Percentiles rank a stretch among this genome's conserved stretches.
Evolutionary conservation across 2,329 filamentous ascomycete genomes (phyloP).

Genomic region (Alternaria tenuissima): DNA sequence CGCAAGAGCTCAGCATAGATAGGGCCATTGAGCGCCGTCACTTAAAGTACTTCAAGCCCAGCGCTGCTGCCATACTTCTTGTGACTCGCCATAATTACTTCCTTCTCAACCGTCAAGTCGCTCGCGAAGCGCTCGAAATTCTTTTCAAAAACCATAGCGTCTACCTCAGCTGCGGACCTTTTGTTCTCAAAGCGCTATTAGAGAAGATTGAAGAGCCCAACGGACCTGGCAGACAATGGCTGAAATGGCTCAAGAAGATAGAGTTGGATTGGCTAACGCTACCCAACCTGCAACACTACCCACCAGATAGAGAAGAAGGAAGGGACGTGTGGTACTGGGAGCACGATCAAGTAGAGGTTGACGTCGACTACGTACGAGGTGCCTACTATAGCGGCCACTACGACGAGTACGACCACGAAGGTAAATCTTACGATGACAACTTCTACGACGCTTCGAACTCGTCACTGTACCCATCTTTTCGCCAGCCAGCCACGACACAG

Average conservation of each 20-base stretch:
- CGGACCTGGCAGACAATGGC: conserved; percentile 37
- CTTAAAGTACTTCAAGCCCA: conserved; percentile 44
- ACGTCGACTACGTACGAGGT: conserved; percentile 42
- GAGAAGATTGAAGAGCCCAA: conserved; percentile 36
- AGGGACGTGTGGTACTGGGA: conserved; percentile 41
- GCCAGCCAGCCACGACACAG: conserved; percentile 12
- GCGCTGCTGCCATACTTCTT: conserved; percentile 41
- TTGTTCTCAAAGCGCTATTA: conserved; percentile 43
- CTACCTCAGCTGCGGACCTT: conserved; percentile 47
- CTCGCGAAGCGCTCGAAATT: conserved; percentile 45
- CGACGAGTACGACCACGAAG: conserved; percentile 48
- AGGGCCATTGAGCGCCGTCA: conserved; percentile 47
- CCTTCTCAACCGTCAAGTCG: conserved; percentile 46
- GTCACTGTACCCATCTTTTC: conserved; percentile 40
- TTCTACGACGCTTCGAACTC: conserved; percentile 39
- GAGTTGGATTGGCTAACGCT: conserved; percentile 49
- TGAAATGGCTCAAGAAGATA: conserved; percentile 42
- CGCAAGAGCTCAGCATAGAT: conserved; percentile 35
- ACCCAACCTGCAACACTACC: conserved; percentile 43
- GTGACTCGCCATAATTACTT: conserved; percentile 46
- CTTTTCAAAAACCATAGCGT: conserved; percentile 47
- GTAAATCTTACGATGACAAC: conserved; percentile 47
- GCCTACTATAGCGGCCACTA: conserved; percentile 37
- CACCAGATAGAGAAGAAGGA: conserved; percentile 36
- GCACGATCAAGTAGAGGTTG: conserved; percentile 28